Evolutionary conservation across 202 grass and related monocot species (phyloP).

Genomic region (Brachypodium distachyon): DNA sequence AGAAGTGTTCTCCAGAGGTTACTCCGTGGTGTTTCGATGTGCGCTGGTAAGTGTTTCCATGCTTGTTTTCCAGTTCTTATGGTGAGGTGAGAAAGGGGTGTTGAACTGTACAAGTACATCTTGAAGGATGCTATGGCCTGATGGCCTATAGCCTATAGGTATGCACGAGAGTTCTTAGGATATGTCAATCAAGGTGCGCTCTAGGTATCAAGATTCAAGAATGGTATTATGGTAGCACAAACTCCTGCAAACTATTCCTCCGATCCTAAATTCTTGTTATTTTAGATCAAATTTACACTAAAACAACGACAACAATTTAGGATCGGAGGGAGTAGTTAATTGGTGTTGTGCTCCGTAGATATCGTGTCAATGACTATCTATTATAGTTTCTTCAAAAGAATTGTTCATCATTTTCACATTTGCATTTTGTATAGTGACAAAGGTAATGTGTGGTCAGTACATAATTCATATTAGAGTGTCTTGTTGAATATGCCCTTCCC

Average conservation of each 20-base stretch:
- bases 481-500: background rate
- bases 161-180: background rate
- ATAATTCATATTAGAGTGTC: background rate
- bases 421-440: background rate
- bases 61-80: background rate
- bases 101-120: background rate
- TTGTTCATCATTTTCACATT: background rate
- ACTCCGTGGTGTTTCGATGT: constrained; percentile 66
- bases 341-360: background rate
- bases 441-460: background rate
- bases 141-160: background rate
- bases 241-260: background rate
- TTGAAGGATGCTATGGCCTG: background rate
- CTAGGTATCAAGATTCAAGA: constrained; percentile 7
- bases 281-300: too few relatives aligned
- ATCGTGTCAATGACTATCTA: background rate
- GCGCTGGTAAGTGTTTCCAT: constrained; percentile 37
- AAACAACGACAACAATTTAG: too few relatives aligned
- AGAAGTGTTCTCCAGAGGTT: constrained; percentile 65
- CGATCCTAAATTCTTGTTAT: too few relatives aligned
- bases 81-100: background rate
- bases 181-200: background rate
- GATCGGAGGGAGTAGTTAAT: background rate
- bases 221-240: background rate
- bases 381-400: background rate